Percentiles rank a stretch among this genome's conserved stretches.
Conservation (phyloP, 2,329 filamentous ascomycete genomes). For the Tolypocladium paradoxum region DNA sequence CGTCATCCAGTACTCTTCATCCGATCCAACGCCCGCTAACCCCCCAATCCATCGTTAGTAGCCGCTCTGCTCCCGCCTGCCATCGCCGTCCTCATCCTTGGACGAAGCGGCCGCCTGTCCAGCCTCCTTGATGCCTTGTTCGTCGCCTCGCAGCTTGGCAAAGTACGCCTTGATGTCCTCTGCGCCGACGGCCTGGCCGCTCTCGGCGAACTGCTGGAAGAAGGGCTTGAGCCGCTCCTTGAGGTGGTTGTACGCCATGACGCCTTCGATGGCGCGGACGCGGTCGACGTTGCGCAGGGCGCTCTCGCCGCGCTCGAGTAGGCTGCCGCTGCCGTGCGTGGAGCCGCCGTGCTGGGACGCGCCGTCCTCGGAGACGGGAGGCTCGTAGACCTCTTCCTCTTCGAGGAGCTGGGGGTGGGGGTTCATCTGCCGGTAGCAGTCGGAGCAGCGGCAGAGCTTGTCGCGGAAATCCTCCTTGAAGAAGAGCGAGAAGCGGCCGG, state of each 20-base stretch:
- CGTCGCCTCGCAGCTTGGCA: constrained; percentile 84
- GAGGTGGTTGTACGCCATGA: constrained; percentile 95
- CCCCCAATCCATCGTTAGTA: constrained; percentile 22
- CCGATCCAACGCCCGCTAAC: background rate
- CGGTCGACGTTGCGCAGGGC: constrained; percentile 87
- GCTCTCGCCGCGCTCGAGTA: constrained; percentile 86
- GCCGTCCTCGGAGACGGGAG: constrained; percentile 62
- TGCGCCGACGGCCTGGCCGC: constrained; percentile 74
- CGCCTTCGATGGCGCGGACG: constrained; percentile 86
- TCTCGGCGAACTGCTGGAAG: constrained; percentile 87
- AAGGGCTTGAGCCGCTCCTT: constrained; percentile 95
- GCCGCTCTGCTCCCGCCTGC: constrained; percentile 41
- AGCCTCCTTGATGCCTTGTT: constrained; percentile 57
- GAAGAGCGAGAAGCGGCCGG: constrained; percentile 67
- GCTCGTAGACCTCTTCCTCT: constrained; percentile 90
- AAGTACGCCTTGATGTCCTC: constrained; percentile 97
- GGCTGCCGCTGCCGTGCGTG: constrained; percentile 63
- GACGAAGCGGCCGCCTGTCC: constrained; percentile 37
- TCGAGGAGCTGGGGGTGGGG: constrained; percentile 74
- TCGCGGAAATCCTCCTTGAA: constrained; percentile 69
- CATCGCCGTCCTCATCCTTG: constrained; percentile 21
- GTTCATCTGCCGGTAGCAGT: constrained; percentile 67
- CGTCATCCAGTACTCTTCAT: background rate
- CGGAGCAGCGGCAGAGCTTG: constrained; percentile 68
- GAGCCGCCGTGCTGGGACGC: constrained; percentile 43